phyloP scores from a whole-genome alignment of 345 rosid genomes.

The Schrenkiella parvula region DNA sequence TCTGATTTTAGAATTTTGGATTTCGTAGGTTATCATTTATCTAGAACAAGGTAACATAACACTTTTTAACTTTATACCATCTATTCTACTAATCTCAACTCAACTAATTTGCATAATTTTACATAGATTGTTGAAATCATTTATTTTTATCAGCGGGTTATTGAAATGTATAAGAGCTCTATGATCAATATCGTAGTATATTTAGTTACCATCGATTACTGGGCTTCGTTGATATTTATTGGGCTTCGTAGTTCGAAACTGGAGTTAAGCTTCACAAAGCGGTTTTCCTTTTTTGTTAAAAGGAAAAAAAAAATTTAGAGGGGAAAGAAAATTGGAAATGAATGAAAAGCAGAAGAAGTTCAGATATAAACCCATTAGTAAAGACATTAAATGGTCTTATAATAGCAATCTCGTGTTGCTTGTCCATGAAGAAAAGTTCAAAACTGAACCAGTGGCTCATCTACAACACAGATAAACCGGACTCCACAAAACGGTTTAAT shows the following conservation, averaged over 20 bases:
- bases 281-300: no score
- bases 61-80: background rate
- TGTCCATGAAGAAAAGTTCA: background rate
- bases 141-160: background rate
- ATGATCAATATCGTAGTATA: background rate
- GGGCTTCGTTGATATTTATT: background rate
- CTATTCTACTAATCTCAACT: background rate
- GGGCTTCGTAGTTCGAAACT: conserved; percentile 7
- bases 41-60: background rate
- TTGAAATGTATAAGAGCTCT: background rate
- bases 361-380: background rate
- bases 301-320: no score
- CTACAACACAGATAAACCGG: background rate
- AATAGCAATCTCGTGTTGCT: background rate
- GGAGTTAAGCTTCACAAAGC: background rate
- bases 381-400: background rate
- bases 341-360: background rate
- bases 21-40: background rate
- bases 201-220: background rate
- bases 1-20: no score
- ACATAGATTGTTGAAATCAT: background rate
- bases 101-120: background rate
- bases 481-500: background rate
- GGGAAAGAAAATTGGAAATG: background rate
- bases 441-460: background rate